phyloP scores from a whole-genome alignment of 768 basidiomycete species.

The Lyophyllum atratum region DNA sequence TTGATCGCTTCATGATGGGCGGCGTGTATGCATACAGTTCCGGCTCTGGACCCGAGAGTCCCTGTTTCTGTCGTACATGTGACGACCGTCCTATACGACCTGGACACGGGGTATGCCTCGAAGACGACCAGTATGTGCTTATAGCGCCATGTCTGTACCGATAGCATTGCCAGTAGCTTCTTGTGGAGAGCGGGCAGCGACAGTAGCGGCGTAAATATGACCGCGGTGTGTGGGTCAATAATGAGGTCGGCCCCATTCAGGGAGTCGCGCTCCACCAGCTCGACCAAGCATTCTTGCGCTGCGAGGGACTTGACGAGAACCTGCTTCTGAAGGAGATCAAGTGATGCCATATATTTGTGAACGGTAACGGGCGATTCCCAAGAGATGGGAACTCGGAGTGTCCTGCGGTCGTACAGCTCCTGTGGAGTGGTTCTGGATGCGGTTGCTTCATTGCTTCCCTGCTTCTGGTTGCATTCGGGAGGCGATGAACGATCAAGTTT shows the following conservation, averaged over 20 bases:
- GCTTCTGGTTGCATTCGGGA: background rate
- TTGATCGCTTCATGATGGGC: conserved; percentile 67
- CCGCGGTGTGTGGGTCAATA: conserved; percentile 56
- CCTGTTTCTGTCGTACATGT: conserved; percentile 1
- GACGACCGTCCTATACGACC: conserved; percentile 31
- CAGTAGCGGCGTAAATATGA: conserved; percentile 41
- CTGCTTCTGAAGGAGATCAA: conserved; percentile 70
- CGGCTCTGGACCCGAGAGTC: conserved; percentile 5
- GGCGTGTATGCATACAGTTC: conserved; percentile 58
- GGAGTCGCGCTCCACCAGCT: conserved; percentile 64
- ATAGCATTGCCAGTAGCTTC: conserved; percentile 43
- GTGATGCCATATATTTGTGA: conserved; percentile 72
- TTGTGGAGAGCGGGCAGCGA: conserved; percentile 44
- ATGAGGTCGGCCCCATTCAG: conserved; percentile 67
- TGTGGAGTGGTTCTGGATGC: conserved; percentile 32
- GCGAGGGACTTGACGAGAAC: conserved; percentile 55
- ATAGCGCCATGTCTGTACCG: conserved; percentile 66
- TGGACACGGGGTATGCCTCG: conserved; percentile 61
- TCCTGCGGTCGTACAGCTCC: conserved; percentile 45
- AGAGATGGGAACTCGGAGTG: conserved; percentile 41
- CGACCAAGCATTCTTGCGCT: conserved; percentile 44
- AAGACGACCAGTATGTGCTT: conserved; percentile 57
- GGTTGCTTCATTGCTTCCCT: background rate
- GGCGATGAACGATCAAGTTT: background rate
- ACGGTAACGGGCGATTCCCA: conserved; percentile 29